phyloP scores from a whole-genome alignment of 176 grass and related monocot species.

The Oropetium thomaeum region DNA sequence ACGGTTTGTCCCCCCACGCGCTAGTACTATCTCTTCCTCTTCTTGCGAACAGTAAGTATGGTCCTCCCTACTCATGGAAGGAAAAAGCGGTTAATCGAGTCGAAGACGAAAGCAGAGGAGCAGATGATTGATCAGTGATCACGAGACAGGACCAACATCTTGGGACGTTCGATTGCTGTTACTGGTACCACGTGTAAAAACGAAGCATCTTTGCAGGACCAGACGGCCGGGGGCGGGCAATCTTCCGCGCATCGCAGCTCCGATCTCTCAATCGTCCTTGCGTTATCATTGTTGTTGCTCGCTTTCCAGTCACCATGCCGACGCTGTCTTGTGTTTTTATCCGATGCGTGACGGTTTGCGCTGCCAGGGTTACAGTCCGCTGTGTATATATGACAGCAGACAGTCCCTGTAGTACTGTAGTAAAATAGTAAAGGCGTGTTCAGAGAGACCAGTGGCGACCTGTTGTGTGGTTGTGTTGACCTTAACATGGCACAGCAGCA shows the following conservation, averaged over 20 bases:
- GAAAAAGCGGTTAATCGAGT: background rate
- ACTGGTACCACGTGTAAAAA: background rate
- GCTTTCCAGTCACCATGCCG: constrained; percentile 35
- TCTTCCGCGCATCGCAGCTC: constrained; percentile 4
- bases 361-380: background rate
- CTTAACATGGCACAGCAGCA: too few species aligned
- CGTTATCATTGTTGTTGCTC: background rate
- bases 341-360: background rate
- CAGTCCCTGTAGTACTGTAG: background rate
- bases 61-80: background rate
- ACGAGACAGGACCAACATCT: background rate
- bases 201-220: constrained; percentile 28
- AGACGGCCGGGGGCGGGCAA: background rate
- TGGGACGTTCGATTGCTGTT: background rate
- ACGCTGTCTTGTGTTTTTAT: constrained; percentile 12
- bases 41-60: background rate
- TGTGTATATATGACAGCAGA: background rate
- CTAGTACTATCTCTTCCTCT: too few species aligned
- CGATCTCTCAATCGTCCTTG: constrained; percentile 17
- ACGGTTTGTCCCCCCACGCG: background rate
- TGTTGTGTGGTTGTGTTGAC: background rate
- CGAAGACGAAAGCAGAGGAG: background rate
- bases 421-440: background rate
- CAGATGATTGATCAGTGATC: background rate
- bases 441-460: background rate